These are phyloP conservation scores for Silene coronaria DNA, from an alignment of 179 eudicot species.

Conservation along the genomic window DNA sequence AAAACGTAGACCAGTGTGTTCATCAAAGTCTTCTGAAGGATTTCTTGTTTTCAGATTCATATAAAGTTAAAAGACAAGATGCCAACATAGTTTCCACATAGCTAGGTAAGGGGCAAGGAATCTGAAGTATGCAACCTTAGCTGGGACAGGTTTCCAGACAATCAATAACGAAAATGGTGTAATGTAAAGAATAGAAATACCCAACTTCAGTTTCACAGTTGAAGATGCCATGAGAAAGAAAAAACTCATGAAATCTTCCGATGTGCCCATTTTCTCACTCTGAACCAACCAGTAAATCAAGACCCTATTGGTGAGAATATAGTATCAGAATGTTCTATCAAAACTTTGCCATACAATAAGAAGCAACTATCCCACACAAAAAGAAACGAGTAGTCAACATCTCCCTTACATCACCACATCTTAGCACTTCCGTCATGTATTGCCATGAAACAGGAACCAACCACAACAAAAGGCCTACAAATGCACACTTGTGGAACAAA, in stretches of 20 bases:
- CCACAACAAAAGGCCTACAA: not conserved
- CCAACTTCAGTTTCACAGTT: not conserved
- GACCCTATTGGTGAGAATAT: not conserved
- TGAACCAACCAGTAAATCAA: slow-evolving; percentile 2
- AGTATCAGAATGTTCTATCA: not conserved
- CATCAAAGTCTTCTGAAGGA: not conserved
- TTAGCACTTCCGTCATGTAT: not conserved
- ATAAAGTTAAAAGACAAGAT: not conserved
- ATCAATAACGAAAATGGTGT: not conserved
- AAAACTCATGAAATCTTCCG: not conserved
- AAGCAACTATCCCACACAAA: not conserved
- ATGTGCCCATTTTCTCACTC: not conserved
- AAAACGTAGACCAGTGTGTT: not conserved
- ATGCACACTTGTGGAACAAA: not conserved
- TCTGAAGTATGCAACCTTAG: not conserved
- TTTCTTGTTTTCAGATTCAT: not conserved
- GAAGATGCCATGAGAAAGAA: not conserved
- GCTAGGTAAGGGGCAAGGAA: too few relatives aligned
- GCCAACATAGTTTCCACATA: not conserved
- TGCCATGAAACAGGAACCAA: not conserved
- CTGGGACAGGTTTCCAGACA: not conserved
- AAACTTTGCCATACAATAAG: slow-evolving; percentile 1
- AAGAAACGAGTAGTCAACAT: not conserved
- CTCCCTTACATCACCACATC: not conserved
- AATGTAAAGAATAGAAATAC: not conserved